Conservation (phyloP, 257 asterid genomes). For the Solanum dulcamara region DNA sequence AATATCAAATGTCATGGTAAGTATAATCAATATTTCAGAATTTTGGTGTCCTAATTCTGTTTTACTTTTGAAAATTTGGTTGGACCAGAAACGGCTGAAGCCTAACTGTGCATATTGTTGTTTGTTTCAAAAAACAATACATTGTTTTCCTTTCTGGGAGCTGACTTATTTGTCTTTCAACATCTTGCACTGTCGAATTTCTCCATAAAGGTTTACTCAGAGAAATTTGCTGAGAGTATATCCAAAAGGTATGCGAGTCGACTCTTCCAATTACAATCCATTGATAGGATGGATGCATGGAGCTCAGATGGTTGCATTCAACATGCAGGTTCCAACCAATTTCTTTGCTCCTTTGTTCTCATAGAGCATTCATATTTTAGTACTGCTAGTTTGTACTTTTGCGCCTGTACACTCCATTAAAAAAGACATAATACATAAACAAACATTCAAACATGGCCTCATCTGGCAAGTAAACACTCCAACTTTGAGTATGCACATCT, state of each 20-base stretch:
- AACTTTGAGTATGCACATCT: neutral
- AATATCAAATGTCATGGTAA: neutral
- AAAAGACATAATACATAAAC: neutral
- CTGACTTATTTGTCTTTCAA: neutral
- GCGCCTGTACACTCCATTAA: neutral
- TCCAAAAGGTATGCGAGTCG: slow-evolving; percentile 60
- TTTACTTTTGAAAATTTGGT: neutral
- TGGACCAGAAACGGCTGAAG: neutral
- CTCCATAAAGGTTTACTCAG: slow-evolving; percentile 44
- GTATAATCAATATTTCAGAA: neutral
- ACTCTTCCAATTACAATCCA: slow-evolving; percentile 77
- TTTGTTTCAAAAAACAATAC: neutral
- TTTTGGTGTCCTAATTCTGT: neutral
- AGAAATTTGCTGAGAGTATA: slow-evolving; percentile 75
- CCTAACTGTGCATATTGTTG: neutral
- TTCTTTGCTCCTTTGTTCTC: neutral
- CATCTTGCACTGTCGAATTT: neutral
- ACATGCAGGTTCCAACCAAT: slow-evolving; percentile 52
- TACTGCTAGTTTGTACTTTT: neutral
- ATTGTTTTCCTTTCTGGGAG: neutral
- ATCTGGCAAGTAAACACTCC: neutral
- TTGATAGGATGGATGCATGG: slow-evolving; percentile 74
- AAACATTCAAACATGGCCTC: neutral
- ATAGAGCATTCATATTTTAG: neutral
- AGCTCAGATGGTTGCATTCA: slow-evolving; percentile 79